Evolutionary conservation across 768 basidiomycete genomes (phyloP).

Genomic region (Lentinula sp.): DNA sequence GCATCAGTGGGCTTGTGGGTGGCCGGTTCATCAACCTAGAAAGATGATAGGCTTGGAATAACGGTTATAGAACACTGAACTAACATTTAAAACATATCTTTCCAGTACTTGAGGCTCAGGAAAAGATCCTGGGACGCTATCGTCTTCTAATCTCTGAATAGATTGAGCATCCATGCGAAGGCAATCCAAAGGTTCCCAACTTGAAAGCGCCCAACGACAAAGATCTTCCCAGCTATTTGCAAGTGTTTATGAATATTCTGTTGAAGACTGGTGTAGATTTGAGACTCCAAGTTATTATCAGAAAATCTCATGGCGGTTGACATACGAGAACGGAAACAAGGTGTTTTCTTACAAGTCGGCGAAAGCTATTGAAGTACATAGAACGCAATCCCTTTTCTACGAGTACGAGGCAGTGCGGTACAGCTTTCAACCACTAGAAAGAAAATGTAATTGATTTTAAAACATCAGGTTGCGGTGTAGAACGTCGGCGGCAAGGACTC

Average conservation of each 20-base stretch:
- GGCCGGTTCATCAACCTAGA: slow-evolving; percentile 66
- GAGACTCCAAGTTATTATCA: not conserved
- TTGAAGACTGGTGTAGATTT: not conserved
- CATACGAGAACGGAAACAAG: not conserved
- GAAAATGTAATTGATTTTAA: not conserved
- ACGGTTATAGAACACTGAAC: not conserved
- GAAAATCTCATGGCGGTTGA: not conserved
- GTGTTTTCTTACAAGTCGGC: not conserved
- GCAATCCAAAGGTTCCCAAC: not conserved
- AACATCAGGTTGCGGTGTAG: no score
- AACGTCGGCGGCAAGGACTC: no score
- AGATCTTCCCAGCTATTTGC: not conserved
- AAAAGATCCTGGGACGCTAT: slow-evolving; percentile 1
- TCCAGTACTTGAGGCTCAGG: not conserved
- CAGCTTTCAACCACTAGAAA: not conserved
- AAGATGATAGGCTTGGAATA: not conserved
- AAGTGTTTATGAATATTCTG: not conserved
- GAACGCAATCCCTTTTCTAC: not conserved
- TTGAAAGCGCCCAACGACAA: not conserved
- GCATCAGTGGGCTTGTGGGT: slow-evolving; percentile 61
- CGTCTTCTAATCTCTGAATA: not conserved
- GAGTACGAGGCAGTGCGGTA: not conserved
- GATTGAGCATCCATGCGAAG: slow-evolving; percentile 6
- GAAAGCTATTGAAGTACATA: not conserved
- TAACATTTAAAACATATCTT: not conserved